Percentiles rank a stretch among this genome's conserved stretches.
Evolutionary conservation across 2,329 filamentous ascomycete genomes (phyloP).

Genomic region (Tolypocladium pustulatum): DNA sequence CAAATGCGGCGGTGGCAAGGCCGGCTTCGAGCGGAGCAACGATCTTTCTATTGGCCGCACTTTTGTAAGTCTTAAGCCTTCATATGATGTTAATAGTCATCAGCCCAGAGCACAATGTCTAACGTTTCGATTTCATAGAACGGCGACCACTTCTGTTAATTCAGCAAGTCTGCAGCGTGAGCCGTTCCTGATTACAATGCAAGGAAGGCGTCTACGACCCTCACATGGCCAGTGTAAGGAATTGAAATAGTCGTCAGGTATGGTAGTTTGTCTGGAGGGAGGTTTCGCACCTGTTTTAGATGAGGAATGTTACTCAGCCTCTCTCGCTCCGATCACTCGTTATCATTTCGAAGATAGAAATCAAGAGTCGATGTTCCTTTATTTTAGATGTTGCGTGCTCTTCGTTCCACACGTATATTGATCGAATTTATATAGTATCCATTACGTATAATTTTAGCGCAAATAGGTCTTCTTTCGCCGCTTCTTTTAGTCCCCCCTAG

Average conservation of each 20-base stretch:
- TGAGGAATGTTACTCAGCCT: not conserved
- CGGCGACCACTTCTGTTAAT: not conserved
- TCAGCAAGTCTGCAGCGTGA: not conserved
- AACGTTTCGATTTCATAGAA: not conserved
- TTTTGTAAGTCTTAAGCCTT: not conserved
- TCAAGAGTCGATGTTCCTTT: not conserved
- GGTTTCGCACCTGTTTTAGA: not conserved
- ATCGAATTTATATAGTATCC: not conserved
- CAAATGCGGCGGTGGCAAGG: not conserved
- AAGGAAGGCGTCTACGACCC: not conserved
- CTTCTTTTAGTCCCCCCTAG: too few relatives aligned
- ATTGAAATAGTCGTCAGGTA: not conserved
- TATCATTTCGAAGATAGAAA: not conserved
- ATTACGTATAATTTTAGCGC: not conserved
- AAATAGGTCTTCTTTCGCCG: too few relatives aligned
- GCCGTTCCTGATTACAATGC: not conserved
- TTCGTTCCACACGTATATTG: not conserved
- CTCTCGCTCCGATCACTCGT: not conserved
- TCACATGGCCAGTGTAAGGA: not conserved
- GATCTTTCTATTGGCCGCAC: not conserved
- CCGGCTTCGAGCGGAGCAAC: not conserved
- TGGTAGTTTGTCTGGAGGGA: not conserved
- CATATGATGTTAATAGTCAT: not conserved
- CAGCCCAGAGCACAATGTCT: not conserved
- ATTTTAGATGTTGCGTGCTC: not conserved